Conservation (phyloP, 169 alveolate species). For the Blepharisma undulans region DNA sequence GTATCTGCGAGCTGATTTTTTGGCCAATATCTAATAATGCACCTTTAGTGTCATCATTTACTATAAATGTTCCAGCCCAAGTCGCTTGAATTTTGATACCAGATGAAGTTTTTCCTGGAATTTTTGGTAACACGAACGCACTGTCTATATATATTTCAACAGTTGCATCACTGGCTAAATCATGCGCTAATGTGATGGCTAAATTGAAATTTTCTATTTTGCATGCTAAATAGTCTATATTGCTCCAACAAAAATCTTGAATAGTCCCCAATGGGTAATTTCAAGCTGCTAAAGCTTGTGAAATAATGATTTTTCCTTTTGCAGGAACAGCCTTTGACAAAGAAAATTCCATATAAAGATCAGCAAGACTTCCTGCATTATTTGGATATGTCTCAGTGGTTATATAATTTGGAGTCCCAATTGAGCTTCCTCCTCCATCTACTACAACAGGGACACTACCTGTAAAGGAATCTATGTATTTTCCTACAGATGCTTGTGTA, state of each 20-base stretch:
- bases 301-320: neutral
- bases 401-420: neutral
- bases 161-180: neutral
- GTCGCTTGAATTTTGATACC: neutral
- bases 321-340: neutral
- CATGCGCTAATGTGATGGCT: neutral
- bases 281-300: neutral
- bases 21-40: neutral
- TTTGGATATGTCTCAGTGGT: neutral
- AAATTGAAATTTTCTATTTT: neutral
- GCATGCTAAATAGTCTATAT: neutral
- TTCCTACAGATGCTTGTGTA: neutral
- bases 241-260: neutral
- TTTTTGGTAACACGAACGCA: neutral
- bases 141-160: neutral
- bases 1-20: neutral
- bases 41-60: neutral
- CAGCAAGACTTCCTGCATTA: neutral
- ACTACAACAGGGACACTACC: neutral
- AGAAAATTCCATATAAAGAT: neutral
- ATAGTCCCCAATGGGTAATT: neutral
- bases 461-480: neutral
- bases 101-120: neutral
- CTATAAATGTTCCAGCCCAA: neutral
- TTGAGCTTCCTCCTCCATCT: neutral